Base-by-base conservation (phyloP, 202 grass and related monocot species). In the Eragrostis tef region DNA sequence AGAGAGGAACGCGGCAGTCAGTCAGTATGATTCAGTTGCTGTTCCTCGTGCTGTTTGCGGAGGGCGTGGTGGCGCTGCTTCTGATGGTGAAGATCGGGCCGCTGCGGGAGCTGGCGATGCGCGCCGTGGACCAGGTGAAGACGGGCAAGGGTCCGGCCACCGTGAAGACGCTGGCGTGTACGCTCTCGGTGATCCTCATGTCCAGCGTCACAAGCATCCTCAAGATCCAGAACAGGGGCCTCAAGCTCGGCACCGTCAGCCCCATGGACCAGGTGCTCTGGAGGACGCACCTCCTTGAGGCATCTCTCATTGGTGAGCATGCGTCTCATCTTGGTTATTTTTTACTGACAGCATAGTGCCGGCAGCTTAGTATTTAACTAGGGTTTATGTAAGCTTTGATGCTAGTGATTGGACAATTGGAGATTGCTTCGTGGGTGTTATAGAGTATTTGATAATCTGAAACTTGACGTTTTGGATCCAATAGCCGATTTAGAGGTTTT, bases 191-290 rank as follows among this genome's bases (percentile, higher is more conserved):
- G 47, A 90, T 99, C 81, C 79, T 99, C 63, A 83, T 90, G 51
- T 95, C 96, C 73, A 93, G 81, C 78, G 78, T 99, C 25, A 62
- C 91, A 51, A 95, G 88, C 87, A 91, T 99, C 74, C 89, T 96
- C 74, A 94, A 86, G 84, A 99, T 99, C 83, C 93, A 99, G 93
- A 88, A 93, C 71, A 65, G 93, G 63, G 87, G 93, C 1, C 54
- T 86, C 64, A 94, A 93, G 79, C 85, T 99, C 57, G 88, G 84
- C 79, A 90, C 89, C 13, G 78, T 96, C 52, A 96, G 90, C 76
- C 96, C 96, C 52, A 99, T 96, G 96, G 96, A 99, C 71, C 96
- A 99, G 91, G 93, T 99, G 84, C 89, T 99, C 45, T 99, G 96
- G 96, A 70, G 93, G 79, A 96, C 96, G 12, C 93, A 95, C 80